A percentile compares a stretch with the other conserved stretches of the same genome.
These are phyloP conservation scores for Helicostylum pulchrum DNA, from an alignment of 192 early-diverging fungal species.

Conservation along the genomic window DNA sequence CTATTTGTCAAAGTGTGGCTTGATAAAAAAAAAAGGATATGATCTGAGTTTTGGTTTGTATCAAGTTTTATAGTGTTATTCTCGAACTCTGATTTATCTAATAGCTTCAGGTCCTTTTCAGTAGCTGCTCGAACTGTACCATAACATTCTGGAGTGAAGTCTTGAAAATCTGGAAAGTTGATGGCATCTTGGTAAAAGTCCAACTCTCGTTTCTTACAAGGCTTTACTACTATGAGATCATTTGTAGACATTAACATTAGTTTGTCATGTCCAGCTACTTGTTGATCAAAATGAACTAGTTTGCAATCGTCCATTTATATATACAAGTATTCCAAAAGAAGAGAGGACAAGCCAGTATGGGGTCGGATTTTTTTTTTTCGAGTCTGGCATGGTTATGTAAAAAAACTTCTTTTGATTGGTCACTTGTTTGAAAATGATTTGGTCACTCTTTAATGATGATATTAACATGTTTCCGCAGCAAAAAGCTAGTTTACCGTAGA, in stretches of 20 bases:
- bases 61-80: neutral
- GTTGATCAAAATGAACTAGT: conserved; percentile 54
- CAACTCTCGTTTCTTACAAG: conserved; percentile 57
- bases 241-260: conserved; percentile 58
- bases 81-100: neutral
- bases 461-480: no score
- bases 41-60: conserved; percentile 16
- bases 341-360: no score
- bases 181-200: conserved; percentile 69
- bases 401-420: no score
- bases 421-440: no score
- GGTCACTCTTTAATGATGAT: no score
- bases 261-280: conserved; percentile 81
- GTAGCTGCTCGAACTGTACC: conserved; percentile 45
- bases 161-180: conserved; percentile 44
- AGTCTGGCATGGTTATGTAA: no score
- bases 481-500: no score
- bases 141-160: conserved; percentile 69
- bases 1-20: conserved; percentile 5
- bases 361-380: no score
- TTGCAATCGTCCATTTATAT: no score
- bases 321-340: no score
- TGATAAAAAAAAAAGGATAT: conserved; percentile 38
- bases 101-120: conserved; percentile 19
- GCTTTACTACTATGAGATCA: conserved; percentile 70